Evolutionary conservation across 805 yeast genomes (phyloP).

Genomic region (Wickerhamiella qilinensis): DNA sequence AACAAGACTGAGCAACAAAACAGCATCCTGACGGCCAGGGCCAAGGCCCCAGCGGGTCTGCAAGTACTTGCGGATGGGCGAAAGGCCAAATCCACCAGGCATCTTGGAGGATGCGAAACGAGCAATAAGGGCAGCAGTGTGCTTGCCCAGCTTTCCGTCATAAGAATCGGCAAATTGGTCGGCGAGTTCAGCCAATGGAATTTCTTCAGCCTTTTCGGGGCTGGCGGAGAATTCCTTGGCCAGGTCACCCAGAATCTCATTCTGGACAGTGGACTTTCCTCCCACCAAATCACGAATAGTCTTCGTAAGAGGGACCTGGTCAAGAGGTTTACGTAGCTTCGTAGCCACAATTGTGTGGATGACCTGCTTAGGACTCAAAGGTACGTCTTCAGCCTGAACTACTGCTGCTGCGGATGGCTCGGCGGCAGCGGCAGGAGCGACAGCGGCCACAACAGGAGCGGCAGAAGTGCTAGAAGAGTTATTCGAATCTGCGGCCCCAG

Average conservation of each 20-base stretch:
- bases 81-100: constrained; percentile 98
- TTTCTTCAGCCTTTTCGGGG: constrained; percentile 98
- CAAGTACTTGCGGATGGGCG: constrained; percentile 82
- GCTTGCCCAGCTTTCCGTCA: constrained; percentile 82
- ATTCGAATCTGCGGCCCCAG: constrained; percentile 41
- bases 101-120: constrained; percentile 90
- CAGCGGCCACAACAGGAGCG: constrained; percentile 40
- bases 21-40: constrained; percentile 87
- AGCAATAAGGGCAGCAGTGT: constrained; percentile 73
- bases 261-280: constrained; percentile 97
- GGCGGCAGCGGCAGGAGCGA: constrained; percentile 39
- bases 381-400: constrained; percentile 74
- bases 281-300: constrained; percentile 95
- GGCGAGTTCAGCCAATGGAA: constrained; percentile 90
- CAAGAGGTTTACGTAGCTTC: constrained; percentile 82
- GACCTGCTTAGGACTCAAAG: constrained; percentile 68
- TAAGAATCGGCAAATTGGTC: constrained; percentile 88
- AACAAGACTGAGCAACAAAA: constrained; percentile 65
- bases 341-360: constrained; percentile 88
- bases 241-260: constrained; percentile 94
- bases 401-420: constrained; percentile 63
- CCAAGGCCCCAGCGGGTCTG: constrained; percentile 88
- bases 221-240: constrained; percentile 97
- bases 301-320: constrained; percentile 71
- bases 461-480: constrained; percentile 34